Evolutionary conservation across 75 land plant genomes (phyloP).

Genomic region (Azolla pinnata): DNA sequence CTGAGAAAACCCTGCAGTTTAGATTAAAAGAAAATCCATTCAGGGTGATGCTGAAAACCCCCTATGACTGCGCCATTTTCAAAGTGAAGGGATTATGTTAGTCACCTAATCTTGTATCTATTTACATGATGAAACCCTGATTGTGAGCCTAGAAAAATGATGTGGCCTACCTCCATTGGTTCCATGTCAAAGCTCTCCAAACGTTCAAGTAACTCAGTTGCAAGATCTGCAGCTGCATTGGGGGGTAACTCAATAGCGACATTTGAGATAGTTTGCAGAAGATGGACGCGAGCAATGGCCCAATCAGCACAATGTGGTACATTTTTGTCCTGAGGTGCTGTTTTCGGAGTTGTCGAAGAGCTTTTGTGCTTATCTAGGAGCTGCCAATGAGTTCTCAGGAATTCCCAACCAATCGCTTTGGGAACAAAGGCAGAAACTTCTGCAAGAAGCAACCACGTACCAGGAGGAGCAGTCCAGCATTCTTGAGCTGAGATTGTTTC

Average conservation of each 20-base stretch:
- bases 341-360: slow-evolving; percentile 9
- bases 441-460: slow-evolving; percentile 82
- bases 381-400: slow-evolving; percentile 75
- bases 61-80: too few species aligned
- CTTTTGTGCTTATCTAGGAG: slow-evolving; percentile 40
- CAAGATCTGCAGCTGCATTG: slow-evolving; percentile 78
- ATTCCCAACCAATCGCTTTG: slow-evolving; percentile 66
- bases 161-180: slow-evolving; percentile 69
- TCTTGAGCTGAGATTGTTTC: slow-evolving; percentile 21
- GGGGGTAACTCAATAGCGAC: slow-evolving; percentile 73
- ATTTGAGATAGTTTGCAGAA: slow-evolving; percentile 72
- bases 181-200: slow-evolving; percentile 81
- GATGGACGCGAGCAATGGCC: slow-evolving; percentile 61
- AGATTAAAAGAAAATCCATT: too few species aligned
- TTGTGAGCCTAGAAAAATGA: too few species aligned
- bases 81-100: too few species aligned
- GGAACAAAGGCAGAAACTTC: slow-evolving; percentile 66
- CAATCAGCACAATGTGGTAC: slow-evolving; percentile 43
- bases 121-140: too few species aligned
- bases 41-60: too few species aligned
- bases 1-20: too few species aligned
- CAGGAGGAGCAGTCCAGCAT: slow-evolving; percentile 61
- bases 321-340: not conserved
- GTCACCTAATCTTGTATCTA: too few species aligned
- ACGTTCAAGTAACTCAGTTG: slow-evolving; percentile 48